Evolutionary conservation across 345 rosid genomes (phyloP), one percentile per base, ranked within the genome.

Genomic region (Cardamine resedifolia): DNA sequence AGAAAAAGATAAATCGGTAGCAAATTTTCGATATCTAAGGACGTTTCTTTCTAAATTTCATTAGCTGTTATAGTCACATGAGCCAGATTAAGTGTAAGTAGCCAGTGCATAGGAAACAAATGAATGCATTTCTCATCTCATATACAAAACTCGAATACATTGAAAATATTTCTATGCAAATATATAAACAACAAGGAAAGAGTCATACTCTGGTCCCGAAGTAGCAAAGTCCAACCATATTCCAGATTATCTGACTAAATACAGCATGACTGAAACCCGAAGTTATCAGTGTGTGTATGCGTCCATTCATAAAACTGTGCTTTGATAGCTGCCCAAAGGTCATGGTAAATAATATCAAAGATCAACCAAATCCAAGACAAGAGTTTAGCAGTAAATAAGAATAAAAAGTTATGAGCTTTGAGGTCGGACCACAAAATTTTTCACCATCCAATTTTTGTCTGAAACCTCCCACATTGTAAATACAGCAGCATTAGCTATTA

Each of bases 221-320:
- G 87, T 88, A 88, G 88, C 80, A 88, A 69, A 90, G 90, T 55
- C 88, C 96, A 58, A 88, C 47, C 96, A 90, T 90, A 84, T 90
- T 93, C 15, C 77, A 64, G 20, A 80, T n/a, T 58, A 85, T 34
- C 65, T 86, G 87, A 66, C 30, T 84, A 23, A 16, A 10, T 50
- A 64, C 83, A 66, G 77, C 39, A 81, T 93, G 86, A 77, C 89
- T 86, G 85, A 93, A 88, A 28, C 96, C 96, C 39, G 86, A 84
- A 66, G 96, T 90, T 79, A 90, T 72, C 71, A 87, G 53, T 1
- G 87, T 87, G 77, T 88, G 92, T 70, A 90, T 16, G 48, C 78
- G 86, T 21, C 94, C 90, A 58, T 58, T 67, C 77, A 20, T 71
- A 66, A 88, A n/a, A 48, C 86, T 83, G 66, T 80, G 81, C 52